Evolutionary conservation across 1,139 yeast genomes (phyloP).

Genomic region (Chernovozyma aurita): DNA sequence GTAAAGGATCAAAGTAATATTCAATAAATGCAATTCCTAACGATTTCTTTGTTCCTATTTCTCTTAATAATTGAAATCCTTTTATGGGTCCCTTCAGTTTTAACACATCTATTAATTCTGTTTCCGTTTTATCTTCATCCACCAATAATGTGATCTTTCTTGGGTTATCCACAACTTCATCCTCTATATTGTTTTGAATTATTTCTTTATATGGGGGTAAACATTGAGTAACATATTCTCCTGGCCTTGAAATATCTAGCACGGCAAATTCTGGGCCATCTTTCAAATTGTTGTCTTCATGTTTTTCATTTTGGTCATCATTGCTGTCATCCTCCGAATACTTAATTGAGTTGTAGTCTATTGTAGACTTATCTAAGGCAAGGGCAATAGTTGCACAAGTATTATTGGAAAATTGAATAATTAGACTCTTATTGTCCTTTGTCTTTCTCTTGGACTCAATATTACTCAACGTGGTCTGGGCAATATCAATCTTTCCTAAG

Average conservation of each 20-base stretch:
- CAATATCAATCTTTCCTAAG: slow-evolving; percentile 32
- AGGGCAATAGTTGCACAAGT: slow-evolving; percentile 58
- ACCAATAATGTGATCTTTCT: slow-evolving; percentile 29
- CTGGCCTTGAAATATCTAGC: slow-evolving; percentile 49
- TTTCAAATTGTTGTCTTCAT: slow-evolving; percentile 8
- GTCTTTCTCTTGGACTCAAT: slow-evolving; percentile 32
- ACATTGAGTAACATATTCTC: slow-evolving; percentile 52
- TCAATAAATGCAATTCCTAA: slow-evolving; percentile 40
- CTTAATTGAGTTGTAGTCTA: slow-evolving; percentile 29
- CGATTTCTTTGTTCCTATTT: slow-evolving; percentile 33
- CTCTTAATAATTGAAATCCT: slow-evolving; percentile 30
- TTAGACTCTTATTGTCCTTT: slow-evolving; percentile 32
- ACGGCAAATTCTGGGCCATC: slow-evolving; percentile 11
- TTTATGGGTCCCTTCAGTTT: slow-evolving; percentile 20
- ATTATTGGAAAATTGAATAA: slow-evolving; percentile 50
- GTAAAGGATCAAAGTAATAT: slow-evolving; percentile 19
- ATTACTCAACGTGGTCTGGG: slow-evolving; percentile 25
- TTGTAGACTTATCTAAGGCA: slow-evolving; percentile 38
- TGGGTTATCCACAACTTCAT: slow-evolving; percentile 31
- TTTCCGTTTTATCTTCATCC: slow-evolving; percentile 21
- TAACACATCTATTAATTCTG: slow-evolving; percentile 24
- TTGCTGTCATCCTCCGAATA: slow-evolving; percentile 10
- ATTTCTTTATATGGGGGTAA: slow-evolving; percentile 15
- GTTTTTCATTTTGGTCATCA: slow-evolving; percentile 9
- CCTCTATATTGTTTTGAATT: slow-evolving; percentile 18